A percentile compares a stretch with the other conserved stretches of the same genome.
Conservation (phyloP, 2,329 filamentous ascomycete species). For the Fusarium napiforme region DNA sequence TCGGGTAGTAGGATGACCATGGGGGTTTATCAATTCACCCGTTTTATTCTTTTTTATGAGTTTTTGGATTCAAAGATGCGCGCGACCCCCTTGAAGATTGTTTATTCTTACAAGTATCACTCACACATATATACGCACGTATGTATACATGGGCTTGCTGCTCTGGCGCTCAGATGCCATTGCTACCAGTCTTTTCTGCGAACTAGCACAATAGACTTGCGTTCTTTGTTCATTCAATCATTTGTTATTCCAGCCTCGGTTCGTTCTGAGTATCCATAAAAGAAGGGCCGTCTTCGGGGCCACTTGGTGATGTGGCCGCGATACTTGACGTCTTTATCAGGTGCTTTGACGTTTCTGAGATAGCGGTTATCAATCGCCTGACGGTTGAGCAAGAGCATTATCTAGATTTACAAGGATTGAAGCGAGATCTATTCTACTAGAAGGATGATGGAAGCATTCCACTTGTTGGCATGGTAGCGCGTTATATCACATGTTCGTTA, state of each 20-base stretch:
- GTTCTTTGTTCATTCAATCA: conserved; percentile 8
- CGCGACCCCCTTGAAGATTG: conserved; percentile 15
- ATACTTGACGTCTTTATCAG: conserved; percentile 14
- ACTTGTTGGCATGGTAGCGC: not conserved
- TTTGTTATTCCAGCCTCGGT: not conserved
- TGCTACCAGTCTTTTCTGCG: conserved; percentile 21
- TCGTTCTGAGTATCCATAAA: not conserved
- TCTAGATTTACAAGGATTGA: conserved; percentile 1
- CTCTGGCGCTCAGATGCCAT: not conserved
- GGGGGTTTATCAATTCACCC: conserved; percentile 22
- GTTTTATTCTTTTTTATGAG: conserved; percentile 6
- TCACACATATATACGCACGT: conserved; percentile 11
- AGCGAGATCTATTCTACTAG: conserved; percentile 4
- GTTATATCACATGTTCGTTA: not conserved
- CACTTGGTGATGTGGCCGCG: not conserved
- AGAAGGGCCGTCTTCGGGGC: conserved; percentile 25
- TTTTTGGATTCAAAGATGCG: conserved; percentile 26
- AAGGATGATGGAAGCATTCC: conserved; percentile 10
- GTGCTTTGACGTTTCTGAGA: conserved; percentile 16
- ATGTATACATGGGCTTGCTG: conserved; percentile 13
- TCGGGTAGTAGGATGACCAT: conserved; percentile 19
- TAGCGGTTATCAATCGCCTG: conserved; percentile 4
- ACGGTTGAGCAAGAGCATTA: not conserved
- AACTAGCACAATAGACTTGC: conserved; percentile 30
- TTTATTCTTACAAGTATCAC: conserved; percentile 10